These are phyloP conservation scores for Brasilioporus rufonigricans DNA, from an alignment of 768 basidiomycete species.

Conservation along the genomic window DNA sequence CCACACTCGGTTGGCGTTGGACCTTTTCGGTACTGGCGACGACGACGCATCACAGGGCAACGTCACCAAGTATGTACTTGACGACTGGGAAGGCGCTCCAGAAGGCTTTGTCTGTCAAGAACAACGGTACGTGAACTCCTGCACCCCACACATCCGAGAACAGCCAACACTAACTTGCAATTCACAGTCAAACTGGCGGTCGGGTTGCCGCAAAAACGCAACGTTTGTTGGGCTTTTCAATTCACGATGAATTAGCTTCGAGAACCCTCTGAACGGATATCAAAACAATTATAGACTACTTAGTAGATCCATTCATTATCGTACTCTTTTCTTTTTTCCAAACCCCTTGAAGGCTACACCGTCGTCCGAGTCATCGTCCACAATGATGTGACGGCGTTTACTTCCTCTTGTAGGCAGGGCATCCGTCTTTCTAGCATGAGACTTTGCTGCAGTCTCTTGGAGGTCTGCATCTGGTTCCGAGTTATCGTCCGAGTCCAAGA, in stretches of 20 bases:
- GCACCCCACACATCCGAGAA: neutral
- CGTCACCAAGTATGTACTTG: slow-evolving; percentile 70
- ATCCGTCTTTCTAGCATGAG: slow-evolving; percentile 5
- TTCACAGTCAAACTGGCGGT: slow-evolving; percentile 76
- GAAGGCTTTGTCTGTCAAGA: slow-evolving; percentile 99
- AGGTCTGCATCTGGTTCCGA: neutral
- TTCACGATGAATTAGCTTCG: slow-evolving; percentile 63
- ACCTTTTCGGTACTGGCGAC: slow-evolving; percentile 81
- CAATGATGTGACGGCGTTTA: slow-evolving; percentile 37
- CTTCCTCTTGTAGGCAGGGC: slow-evolving; percentile 9
- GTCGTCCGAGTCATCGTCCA: slow-evolving; percentile 71
- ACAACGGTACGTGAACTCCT: slow-evolving; percentile 54
- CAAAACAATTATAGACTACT: slow-evolving; percentile 1
- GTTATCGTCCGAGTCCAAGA: slow-evolving; percentile 48
- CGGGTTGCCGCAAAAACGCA: slow-evolving; percentile 87
- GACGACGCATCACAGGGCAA: slow-evolving; percentile 54
- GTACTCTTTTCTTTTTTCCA: slow-evolving; percentile 29
- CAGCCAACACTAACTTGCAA: neutral
- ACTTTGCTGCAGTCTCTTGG: neutral
- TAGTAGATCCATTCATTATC: slow-evolving; percentile 4
- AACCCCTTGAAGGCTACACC: slow-evolving; percentile 71
- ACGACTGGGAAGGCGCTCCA: slow-evolving; percentile 96
- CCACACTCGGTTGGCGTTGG: slow-evolving; percentile 92
- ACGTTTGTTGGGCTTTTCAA: slow-evolving; percentile 77
- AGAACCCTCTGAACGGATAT: neutral